These are phyloP conservation scores for Corymbia calophylla DNA, from an alignment of 441 rosid species.

Conservation along the genomic window DNA sequence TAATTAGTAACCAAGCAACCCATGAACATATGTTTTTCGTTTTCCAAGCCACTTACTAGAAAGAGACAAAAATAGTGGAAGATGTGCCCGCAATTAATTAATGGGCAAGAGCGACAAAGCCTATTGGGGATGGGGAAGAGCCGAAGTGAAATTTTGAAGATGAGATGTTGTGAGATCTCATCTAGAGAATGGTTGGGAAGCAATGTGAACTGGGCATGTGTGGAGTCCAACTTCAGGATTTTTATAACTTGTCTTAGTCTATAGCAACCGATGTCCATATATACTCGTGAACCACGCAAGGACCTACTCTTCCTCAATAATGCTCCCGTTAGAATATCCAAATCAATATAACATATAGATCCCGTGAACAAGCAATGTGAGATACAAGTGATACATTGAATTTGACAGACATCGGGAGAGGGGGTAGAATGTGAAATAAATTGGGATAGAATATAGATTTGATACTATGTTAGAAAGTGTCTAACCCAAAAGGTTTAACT, in stretches of 20 bases:
- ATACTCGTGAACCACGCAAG: neutral
- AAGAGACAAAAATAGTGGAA: neutral
- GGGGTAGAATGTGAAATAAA: neutral
- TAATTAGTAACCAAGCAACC: conserved; percentile 2
- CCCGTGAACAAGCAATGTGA: fast-evolving
- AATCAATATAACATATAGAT: neutral
- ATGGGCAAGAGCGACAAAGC: neutral
- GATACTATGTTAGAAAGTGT: neutral
- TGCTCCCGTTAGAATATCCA: neutral
- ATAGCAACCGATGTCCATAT: neutral
- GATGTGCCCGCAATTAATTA: neutral
- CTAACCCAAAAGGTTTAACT: neutral
- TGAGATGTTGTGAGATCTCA: neutral
- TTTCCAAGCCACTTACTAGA: neutral
- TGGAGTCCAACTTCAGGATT: neutral
- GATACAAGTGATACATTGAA: neutral
- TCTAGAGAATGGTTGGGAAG: neutral
- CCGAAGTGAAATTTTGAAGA: neutral
- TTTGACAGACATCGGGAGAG: fast-evolving
- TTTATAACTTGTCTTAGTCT: neutral
- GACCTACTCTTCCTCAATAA: neutral
- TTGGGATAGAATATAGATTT: neutral
- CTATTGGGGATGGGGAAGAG: neutral
- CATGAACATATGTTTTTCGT: neutral
- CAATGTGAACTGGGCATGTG: neutral